These are phyloP conservation scores for Hamigera avellanea DNA, from an alignment of 495 filamentous ascomycete species.

Conservation along the genomic window DNA sequence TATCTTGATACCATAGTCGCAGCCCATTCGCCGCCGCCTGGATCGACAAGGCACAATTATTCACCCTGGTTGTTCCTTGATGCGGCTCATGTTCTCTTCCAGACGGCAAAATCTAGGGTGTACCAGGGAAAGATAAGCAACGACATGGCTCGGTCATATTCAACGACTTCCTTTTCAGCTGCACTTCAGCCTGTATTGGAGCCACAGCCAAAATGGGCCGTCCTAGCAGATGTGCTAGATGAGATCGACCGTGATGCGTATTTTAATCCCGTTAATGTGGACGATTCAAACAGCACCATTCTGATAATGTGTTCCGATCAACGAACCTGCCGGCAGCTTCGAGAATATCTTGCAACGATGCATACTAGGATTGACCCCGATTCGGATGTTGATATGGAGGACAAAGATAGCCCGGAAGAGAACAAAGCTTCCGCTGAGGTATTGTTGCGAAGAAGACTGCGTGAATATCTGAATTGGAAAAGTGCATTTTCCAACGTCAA, in stretches of 20 bases:
- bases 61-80: slow-evolving; percentile 96
- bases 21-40: slow-evolving; percentile 78
- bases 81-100: slow-evolving; percentile 88
- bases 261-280: slow-evolving; percentile 59
- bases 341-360: slow-evolving; percentile 88
- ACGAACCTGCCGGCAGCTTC: slow-evolving; percentile 76
- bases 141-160: slow-evolving; percentile 21
- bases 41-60: slow-evolving; percentile 75
- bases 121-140: slow-evolving; percentile 58
- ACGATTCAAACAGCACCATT: slow-evolving; percentile 83
- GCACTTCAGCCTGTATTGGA: slow-evolving; percentile 82
- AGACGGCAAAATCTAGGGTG: slow-evolving; percentile 80
- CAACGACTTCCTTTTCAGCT: slow-evolving; percentile 42
- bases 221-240: slow-evolving; percentile 74
- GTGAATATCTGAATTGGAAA: slow-evolving; percentile 91
- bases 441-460: slow-evolving; percentile 79
- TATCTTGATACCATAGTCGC: slow-evolving; percentile 92
- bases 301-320: slow-evolving; percentile 92
- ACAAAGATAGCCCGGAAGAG: slow-evolving; percentile 30
- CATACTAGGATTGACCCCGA: slow-evolving; percentile 51
- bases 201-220: slow-evolving; percentile 86
- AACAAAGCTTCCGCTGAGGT: slow-evolving; percentile 61
- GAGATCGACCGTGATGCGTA: slow-evolving; percentile 92
- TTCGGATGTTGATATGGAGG: slow-evolving; percentile 8
- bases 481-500: slow-evolving; percentile 78